Percentiles rank a stretch among this genome's conserved stretches.
phyloP scores from a whole-genome alignment of 2,329 filamentous ascomycete genomes.

The Colletotrichum sp. region DNA sequence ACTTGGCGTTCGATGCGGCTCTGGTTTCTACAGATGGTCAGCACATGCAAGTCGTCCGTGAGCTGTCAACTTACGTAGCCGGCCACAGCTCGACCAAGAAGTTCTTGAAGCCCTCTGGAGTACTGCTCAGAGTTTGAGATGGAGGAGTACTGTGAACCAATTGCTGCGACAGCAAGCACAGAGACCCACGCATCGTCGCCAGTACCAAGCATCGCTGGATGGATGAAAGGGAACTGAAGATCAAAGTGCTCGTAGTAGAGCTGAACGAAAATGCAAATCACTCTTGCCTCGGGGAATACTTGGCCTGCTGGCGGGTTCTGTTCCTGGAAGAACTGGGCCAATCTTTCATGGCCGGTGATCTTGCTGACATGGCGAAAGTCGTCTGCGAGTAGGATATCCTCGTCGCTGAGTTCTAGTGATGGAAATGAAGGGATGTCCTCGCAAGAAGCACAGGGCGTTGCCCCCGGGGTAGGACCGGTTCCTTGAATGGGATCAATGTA shows the following conservation, averaged over 20 bases:
- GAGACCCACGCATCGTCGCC: neutral
- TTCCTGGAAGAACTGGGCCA: neutral
- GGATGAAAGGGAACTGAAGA: neutral
- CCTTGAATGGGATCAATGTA: neutral
- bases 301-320: accelerated
- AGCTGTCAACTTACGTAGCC: neutral
- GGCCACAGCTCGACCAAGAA: neutral
- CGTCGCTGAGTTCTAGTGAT: neutral
- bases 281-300: neutral
- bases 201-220: neutral
- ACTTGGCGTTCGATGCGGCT: neutral
- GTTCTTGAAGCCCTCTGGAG: neutral
- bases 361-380: neutral
- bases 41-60: neutral
- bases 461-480: accelerated
- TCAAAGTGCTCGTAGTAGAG: neutral
- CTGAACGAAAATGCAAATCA: neutral
- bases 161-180: neutral
- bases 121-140: neutral
- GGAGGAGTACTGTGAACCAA: neutral
- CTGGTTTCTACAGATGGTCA: neutral
- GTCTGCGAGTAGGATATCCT: neutral
- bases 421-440: neutral
- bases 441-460: neutral
- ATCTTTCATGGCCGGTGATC: neutral